Evolutionary conservation across 2,329 filamentous ascomycete genomes (phyloP), one percentile per base, ranked within the genome.

Genomic region (Chrysoporthe austroafricana): DNA sequence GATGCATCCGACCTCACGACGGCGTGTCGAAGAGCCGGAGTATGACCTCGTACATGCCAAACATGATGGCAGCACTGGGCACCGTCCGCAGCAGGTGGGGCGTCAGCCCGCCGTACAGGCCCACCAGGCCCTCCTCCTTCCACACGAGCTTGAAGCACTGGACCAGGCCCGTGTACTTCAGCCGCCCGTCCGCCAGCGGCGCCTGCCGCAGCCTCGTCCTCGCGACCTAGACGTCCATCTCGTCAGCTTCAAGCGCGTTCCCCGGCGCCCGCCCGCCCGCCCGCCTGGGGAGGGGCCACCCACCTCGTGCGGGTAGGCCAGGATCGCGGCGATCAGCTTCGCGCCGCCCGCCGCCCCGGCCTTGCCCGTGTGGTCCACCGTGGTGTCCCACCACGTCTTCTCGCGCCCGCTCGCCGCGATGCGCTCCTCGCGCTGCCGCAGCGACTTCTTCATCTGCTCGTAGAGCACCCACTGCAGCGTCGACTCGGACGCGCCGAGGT

Each of bases 381-480:
- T 88, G 68, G 87, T 84, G 74, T 97, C 94, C 90, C 91, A 93
- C 72, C 83, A 79, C 4, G 82, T 92, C 77, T 87, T 89, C 48
- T 85, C 81, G 57, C 89, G 83, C 1, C 91, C 90, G 81, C 78
- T 89, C 73, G 71, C 80, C 70, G 76, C 83, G 61, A 87, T 84
- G 63, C 79, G 81, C 73, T 84, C 84, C 77, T 91, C 90, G 68
- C 93, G 83, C 57, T 81, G 80, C 58, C 86, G 87, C 44, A 97
- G 81, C n/a, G 84, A 83, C 34, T 86, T 83, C 85, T 97, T 98
- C 84, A 96, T 89, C 78, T 94, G 91, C 81, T 98, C 94, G 79
- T 97, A 98, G 73, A 97, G 81, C 75, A 97, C 90, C 94, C 94
- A 97, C 78, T 98, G 94, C 74, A 97, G 79, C 5, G 94, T 96